These are phyloP conservation scores for Starmerella scarabaei DNA, from an alignment of 805 yeast species.

Conservation along the genomic window DNA sequence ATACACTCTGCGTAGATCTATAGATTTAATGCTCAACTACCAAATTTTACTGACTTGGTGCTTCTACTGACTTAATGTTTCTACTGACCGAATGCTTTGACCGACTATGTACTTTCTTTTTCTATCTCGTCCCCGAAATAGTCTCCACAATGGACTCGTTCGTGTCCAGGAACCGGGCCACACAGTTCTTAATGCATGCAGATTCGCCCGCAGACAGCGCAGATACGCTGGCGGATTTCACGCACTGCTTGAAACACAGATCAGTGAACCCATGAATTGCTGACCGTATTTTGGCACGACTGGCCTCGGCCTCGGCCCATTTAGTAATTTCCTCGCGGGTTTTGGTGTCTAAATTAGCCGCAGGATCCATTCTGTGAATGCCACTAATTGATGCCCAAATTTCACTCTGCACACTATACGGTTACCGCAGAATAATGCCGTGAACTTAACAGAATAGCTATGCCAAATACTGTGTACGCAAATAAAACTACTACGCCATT, in stretches of 20 bases:
- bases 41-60: too few species aligned
- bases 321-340: conserved; percentile 51
- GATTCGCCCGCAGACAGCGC: conserved; percentile 49
- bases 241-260: conserved; percentile 80
- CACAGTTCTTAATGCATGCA: conserved; percentile 63
- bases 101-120: too few species aligned
- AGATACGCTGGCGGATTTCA: conserved; percentile 30
- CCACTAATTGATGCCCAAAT: too few species aligned
- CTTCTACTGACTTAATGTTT: too few species aligned
- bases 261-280: conserved; percentile 80
- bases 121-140: too few species aligned
- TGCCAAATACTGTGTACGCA: not conserved
- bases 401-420: not conserved
- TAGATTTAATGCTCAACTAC: too few species aligned
- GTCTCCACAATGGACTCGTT: conserved; percentile 72
- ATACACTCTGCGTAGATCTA: too few species aligned
- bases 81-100: too few species aligned
- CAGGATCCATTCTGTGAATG: too few species aligned
- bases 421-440: not conserved
- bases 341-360: too few species aligned
- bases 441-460: not conserved
- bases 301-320: conserved; percentile 70
- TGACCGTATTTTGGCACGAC: conserved; percentile 67
- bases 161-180: conserved; percentile 75
- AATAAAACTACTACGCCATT: too few species aligned